Evolutionary conservation across 805 yeast genomes (phyloP).

Genomic region (Ogataea pilisensis): DNA sequence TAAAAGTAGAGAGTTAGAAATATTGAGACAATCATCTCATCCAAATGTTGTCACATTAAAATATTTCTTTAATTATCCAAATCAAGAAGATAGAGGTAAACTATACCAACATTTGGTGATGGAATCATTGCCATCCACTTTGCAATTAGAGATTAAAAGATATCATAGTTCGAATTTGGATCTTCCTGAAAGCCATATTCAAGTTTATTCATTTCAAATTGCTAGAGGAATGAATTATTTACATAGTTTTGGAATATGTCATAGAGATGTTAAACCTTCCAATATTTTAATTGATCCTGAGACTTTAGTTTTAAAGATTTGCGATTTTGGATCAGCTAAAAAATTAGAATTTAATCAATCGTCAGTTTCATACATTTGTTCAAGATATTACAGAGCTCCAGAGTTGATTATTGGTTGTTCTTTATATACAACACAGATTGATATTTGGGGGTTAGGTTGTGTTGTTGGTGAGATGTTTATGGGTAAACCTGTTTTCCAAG

Average conservation of each 20-base stretch:
- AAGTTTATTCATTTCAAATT: constrained; percentile 73
- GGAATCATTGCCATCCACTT: constrained; percentile 82
- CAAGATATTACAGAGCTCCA: constrained; percentile 94
- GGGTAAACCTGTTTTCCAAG: constrained; percentile 94
- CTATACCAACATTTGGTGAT: constrained; percentile 77
- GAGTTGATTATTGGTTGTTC: constrained; percentile 91
- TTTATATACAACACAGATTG: constrained; percentile 84
- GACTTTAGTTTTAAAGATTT: constrained; percentile 62
- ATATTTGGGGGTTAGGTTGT: constrained; percentile 97
- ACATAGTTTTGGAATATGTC: constrained; percentile 77
- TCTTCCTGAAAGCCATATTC: constrained; percentile 69
- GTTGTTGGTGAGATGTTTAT: constrained; percentile 91
- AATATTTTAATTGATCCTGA: constrained; percentile 74
- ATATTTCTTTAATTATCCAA: constrained; percentile 66
- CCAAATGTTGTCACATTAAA: constrained; percentile 73
- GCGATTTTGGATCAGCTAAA: constrained; percentile 86
- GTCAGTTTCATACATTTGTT: constrained; percentile 93
- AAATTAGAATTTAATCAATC: constrained; percentile 74
- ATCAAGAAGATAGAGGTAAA: constrained; percentile 53
- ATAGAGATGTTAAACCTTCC: constrained; percentile 81
- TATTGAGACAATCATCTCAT: constrained; percentile 68
- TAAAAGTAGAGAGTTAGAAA: constrained; percentile 76
- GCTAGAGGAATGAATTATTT: constrained; percentile 80
- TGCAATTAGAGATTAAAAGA: constrained; percentile 70
- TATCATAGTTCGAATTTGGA: constrained; percentile 57